Percentiles rank a stretch among this genome's conserved stretches.
Conservation (phyloP, 148 eudicot genomes). For the Euryodendron excelsum region DNA sequence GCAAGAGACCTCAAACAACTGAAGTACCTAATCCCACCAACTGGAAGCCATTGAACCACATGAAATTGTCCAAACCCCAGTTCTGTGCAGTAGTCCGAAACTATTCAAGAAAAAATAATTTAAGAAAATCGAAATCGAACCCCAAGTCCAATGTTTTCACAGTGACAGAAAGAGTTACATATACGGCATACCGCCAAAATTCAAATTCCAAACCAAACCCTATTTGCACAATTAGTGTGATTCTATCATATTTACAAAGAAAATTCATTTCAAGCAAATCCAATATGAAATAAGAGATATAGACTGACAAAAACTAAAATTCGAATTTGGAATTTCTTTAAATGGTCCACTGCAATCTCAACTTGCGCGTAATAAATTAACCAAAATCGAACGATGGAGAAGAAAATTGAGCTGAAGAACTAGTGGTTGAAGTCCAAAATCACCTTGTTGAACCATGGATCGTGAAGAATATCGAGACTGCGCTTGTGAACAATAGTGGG, state of each 20-base stretch:
- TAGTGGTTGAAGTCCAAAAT: neutral
- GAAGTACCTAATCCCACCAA: neutral
- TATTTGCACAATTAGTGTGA: neutral
- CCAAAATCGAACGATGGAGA: no score
- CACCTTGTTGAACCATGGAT: slow-evolving; percentile 99
- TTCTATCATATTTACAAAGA: neutral
- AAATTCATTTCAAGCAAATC: neutral
- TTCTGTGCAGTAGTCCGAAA: neutral
- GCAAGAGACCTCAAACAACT: neutral
- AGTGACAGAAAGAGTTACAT: neutral
- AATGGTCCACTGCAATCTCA: neutral
- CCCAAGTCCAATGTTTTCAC: neutral
- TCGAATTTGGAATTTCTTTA: neutral
- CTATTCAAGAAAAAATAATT: neutral
- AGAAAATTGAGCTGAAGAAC: neutral
- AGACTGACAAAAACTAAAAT: neutral
- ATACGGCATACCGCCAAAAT: neutral
- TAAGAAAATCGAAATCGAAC: neutral
- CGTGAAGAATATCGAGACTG: slow-evolving; percentile 91
- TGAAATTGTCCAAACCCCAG: neutral
- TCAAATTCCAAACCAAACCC: neutral
- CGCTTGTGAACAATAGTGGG: slow-evolving; percentile 84
- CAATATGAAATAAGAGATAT: neutral
- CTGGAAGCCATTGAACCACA: neutral
- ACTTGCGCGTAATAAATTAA: no score